These are phyloP conservation scores for Orbilia quercus DNA, from an alignment of 2,329 filamentous ascomycete species.

Conservation along the genomic window DNA sequence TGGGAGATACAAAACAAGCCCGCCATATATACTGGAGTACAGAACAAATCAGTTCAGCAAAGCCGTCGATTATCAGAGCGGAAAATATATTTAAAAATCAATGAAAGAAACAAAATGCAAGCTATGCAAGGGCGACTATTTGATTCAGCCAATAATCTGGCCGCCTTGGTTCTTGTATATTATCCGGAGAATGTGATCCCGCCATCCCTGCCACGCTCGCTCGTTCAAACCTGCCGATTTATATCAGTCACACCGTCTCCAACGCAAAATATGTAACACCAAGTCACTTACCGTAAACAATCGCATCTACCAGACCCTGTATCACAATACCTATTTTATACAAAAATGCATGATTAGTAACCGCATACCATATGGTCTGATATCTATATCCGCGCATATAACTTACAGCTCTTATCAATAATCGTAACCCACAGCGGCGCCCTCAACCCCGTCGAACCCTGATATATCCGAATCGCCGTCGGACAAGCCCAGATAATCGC, in stretches of 20 bases:
- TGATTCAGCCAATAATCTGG: slow-evolving; percentile 41
- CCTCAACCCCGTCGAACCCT: slow-evolving; percentile 61
- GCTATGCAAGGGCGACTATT: neutral
- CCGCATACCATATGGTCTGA: slow-evolving; percentile 45
- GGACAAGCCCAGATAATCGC: slow-evolving; percentile 65
- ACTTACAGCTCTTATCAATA: slow-evolving; percentile 62
- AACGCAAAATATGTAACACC: slow-evolving; percentile 23
- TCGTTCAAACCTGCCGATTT: slow-evolving; percentile 52
- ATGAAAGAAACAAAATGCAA: neutral
- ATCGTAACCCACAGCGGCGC: slow-evolving; percentile 63
- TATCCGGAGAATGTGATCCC: slow-evolving; percentile 44
- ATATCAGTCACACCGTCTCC: slow-evolving; percentile 6
- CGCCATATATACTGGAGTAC: too few species aligned
- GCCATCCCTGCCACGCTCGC: slow-evolving; percentile 57
- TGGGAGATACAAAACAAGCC: too few species aligned
- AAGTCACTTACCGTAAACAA: slow-evolving; percentile 62
- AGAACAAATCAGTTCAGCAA: too few species aligned
- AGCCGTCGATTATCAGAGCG: too few species aligned
- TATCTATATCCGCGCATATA: too few species aligned
- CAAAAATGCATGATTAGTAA: too few species aligned
- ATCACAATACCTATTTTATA: slow-evolving; percentile 63
- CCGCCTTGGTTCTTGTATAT: slow-evolving; percentile 45
- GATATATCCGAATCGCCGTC: slow-evolving; percentile 64
- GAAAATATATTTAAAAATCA: neutral
- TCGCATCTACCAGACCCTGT: slow-evolving; percentile 64